phyloP scores from a whole-genome alignment of 345 rosid species.

The Citrus cavaleriei region DNA sequence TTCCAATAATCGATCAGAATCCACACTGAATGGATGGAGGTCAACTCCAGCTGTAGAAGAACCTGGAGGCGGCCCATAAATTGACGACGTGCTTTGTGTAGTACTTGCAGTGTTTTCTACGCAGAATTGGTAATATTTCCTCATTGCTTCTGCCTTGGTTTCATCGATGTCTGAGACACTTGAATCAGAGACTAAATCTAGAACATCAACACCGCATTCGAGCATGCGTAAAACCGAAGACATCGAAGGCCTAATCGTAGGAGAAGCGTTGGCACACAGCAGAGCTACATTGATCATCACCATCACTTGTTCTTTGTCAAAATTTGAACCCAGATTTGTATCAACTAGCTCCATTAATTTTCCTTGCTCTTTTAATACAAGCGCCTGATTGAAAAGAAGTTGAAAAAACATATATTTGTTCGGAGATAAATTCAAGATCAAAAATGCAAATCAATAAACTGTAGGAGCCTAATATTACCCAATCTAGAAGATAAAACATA shows the following conservation, averaged over 20 bases:
- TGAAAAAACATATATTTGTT: too few relatives aligned
- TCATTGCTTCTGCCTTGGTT: conserved; percentile 11
- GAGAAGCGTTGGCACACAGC: conserved; percentile 35
- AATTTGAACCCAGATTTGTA: conserved; percentile 34
- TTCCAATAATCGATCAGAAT: neutral
- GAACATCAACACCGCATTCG: conserved; percentile 34
- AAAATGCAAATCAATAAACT: too few relatives aligned
- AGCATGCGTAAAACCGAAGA: conserved; percentile 54
- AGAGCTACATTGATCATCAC: conserved; percentile 44
- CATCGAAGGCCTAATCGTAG: conserved; percentile 46
- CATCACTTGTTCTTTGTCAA: conserved; percentile 40
- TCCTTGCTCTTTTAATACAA: conserved; percentile 37
- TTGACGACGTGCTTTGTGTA: conserved; percentile 2
- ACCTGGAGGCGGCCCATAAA: conserved; percentile 1
- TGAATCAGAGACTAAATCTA: conserved; percentile 8
- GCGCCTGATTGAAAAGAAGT: conserved; percentile 21
- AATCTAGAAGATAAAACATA: conserved; percentile 24
- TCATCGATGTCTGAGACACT: neutral
- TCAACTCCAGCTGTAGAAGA: conserved; percentile 26
- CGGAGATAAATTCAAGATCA: too few relatives aligned
- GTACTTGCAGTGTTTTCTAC: neutral
- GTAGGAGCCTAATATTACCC: conserved; percentile 17
- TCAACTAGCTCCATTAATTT: conserved; percentile 36
- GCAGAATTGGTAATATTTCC: conserved; percentile 12
- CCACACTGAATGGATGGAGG: conserved; percentile 28